Percentiles rank a stretch among this genome's conserved stretches.
phyloP scores from a whole-genome alignment of 23 red algal species.

The Gracilaria vermiculophylla region DNA sequence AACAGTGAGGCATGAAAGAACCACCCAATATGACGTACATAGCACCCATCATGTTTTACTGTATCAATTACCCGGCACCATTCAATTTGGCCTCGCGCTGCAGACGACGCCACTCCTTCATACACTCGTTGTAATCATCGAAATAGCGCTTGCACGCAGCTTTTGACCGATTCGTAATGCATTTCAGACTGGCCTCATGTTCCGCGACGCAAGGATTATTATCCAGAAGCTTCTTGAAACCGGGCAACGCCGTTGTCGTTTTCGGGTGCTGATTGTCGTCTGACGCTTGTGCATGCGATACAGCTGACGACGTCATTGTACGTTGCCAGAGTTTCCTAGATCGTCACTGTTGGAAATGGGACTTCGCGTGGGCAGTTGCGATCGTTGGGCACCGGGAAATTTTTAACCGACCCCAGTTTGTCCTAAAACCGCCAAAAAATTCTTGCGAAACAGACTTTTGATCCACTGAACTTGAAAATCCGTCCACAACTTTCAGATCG shows the following conservation, averaged over 20 bases:
- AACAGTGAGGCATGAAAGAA: too few species aligned
- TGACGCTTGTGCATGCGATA: background rate
- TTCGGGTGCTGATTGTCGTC: background rate
- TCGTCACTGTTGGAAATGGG: too few species aligned
- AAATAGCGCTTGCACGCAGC: constrained; percentile 7
- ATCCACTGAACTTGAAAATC: too few species aligned
- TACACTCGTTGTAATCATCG: constrained; percentile 12
- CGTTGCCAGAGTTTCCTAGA: too few species aligned
- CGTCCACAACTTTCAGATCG: too few species aligned
- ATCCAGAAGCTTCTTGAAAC: background rate
- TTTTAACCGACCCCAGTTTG: too few species aligned
- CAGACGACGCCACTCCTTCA: constrained; percentile 23
- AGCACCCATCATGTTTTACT: too few species aligned
- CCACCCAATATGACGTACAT: too few species aligned
- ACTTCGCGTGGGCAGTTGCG: too few species aligned
- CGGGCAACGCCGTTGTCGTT: background rate
- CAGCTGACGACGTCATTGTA: background rate
- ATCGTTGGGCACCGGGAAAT: too few species aligned
- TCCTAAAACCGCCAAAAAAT: too few species aligned
- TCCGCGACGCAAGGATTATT: constrained; percentile 14
- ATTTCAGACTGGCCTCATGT: constrained; percentile 22
- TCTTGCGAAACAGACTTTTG: too few species aligned
- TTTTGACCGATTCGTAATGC: constrained; percentile 11
- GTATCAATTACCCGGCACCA: background rate
- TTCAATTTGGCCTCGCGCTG: constrained; percentile 1